Percentiles rank a stretch among this genome's conserved stretches.
phyloP scores from a whole-genome alignment of 1,284 basidiomycete species.

The Sporisorium graminicola region DNA sequence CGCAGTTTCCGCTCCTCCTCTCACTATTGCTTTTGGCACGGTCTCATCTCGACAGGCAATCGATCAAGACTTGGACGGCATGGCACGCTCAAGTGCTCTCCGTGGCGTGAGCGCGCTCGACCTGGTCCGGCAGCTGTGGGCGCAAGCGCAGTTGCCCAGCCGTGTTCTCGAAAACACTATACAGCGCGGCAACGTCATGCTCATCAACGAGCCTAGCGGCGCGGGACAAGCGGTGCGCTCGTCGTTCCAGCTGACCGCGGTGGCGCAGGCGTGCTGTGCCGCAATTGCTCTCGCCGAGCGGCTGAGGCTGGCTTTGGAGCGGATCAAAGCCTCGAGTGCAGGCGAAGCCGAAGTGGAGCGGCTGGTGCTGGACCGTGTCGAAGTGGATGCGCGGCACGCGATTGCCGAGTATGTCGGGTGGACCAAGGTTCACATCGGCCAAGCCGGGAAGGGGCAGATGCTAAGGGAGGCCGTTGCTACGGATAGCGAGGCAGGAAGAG shows the following conservation, averaged over 20 bases:
- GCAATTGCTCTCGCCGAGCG: slow-evolving; percentile 9
- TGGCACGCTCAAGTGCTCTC: background rate
- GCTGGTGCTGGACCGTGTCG: slow-evolving; percentile 13
- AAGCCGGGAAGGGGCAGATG: slow-evolving; percentile 1
- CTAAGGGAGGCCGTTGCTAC: background rate
- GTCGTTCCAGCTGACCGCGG: slow-evolving; percentile 31
- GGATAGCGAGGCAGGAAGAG: slow-evolving; percentile 3
- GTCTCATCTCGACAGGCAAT: too few relatives aligned
- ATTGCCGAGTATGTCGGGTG: slow-evolving; percentile 30
- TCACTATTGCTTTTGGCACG: too few relatives aligned
- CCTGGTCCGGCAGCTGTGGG: slow-evolving; percentile 26
- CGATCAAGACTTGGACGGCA: background rate
- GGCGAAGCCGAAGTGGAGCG: background rate
- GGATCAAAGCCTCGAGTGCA: background rate
- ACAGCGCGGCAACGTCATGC: background rate
- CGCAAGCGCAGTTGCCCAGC: slow-evolving; percentile 6
- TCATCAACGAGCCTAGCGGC: slow-evolving; percentile 6
- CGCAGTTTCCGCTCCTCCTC: too few relatives aligned
- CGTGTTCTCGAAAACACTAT: slow-evolving; percentile 23
- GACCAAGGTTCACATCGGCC: background rate
- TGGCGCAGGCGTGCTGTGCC: slow-evolving; percentile 28
- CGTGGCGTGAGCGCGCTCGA: background rate
- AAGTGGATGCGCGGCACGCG: slow-evolving; percentile 31
- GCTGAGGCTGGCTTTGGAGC: background rate
- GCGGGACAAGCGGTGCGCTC: slow-evolving; percentile 16